Evolutionary conservation across 2,329 filamentous ascomycete genomes (phyloP).

Genomic region (Beauveria rudraprayagi): DNA sequence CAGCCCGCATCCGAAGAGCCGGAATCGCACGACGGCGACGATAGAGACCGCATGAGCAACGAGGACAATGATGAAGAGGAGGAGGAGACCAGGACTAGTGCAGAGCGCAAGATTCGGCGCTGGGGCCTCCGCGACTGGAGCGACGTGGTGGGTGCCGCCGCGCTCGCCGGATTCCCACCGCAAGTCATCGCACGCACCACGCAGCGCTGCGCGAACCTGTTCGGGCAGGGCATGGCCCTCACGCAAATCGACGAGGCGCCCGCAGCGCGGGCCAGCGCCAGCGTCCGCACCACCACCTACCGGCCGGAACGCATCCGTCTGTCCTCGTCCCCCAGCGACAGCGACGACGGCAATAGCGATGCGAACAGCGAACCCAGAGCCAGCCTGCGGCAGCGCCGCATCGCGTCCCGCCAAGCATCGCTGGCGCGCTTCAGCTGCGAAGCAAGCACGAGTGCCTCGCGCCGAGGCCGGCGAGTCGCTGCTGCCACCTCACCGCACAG

Average conservation of each 20-base stretch:
- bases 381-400: constrained; percentile 21
- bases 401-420: constrained; percentile 24
- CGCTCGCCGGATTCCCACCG: constrained; percentile 61
- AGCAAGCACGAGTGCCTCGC: background rate
- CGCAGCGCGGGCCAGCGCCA: constrained; percentile 14
- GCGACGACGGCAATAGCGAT: constrained; percentile 16
- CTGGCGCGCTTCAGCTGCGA: constrained; percentile 19
- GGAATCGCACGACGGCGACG: constrained; percentile 9
- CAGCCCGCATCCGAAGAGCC: constrained; percentile 10
- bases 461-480: background rate
- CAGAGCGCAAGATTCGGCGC: constrained; percentile 21
- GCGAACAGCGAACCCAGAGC: constrained; percentile 18
- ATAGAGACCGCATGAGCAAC: constrained; percentile 14
- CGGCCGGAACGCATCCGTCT: constrained; percentile 22
- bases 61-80: constrained; percentile 13
- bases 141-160: constrained; percentile 72
- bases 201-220: constrained; percentile 66
- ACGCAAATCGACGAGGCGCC: constrained; percentile 40
- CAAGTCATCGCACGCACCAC: constrained; percentile 60
- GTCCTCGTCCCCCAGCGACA: constrained; percentile 19
- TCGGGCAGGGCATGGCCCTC: constrained; percentile 63
- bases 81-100: constrained; percentile 14
- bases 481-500: constrained; percentile 14
- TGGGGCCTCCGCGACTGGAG: constrained; percentile 67
- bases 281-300: constrained; percentile 22